Evolutionary conservation across 2,329 filamentous ascomycete species (phyloP).

Genomic region (Microthyrium microscopicum): DNA sequence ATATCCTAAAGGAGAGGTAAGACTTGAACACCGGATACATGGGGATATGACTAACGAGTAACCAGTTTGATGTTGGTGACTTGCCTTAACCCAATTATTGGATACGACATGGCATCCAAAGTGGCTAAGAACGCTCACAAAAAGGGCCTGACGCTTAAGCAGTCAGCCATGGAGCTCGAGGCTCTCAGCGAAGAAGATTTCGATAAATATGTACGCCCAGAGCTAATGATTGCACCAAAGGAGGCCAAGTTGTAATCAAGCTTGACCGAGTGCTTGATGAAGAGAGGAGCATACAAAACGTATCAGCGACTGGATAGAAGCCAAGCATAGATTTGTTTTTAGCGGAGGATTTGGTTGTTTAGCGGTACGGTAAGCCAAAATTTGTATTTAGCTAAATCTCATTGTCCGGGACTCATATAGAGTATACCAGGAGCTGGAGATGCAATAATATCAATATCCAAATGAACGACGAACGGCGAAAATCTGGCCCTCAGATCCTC

Average conservation of each 20-base stretch:
- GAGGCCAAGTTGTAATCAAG: conserved; percentile 35
- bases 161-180: conserved; percentile 84
- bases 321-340: not conserved
- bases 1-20: conserved; percentile 88
- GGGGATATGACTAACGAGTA: conserved; percentile 12
- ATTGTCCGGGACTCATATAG: too few species aligned
- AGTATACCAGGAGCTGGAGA: too few species aligned
- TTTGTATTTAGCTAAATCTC: too few species aligned
- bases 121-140: conserved; percentile 98
- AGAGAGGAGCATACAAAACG: not conserved
- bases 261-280: not conserved
- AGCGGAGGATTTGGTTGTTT: too few species aligned
- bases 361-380: too few species aligned
- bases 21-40: too few species aligned
- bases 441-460: too few species aligned
- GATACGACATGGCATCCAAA: conserved; percentile 93
- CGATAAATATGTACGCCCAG: conserved; percentile 73
- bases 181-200: conserved; percentile 82
- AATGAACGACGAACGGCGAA: too few species aligned
- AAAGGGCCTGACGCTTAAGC: conserved; percentile 86
- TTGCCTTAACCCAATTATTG: conserved; percentile 92
- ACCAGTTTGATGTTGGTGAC: conserved; percentile 89
- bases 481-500: too few species aligned
- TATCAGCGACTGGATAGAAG: not conserved
- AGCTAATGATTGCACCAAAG: conserved; percentile 85